These are phyloP conservation scores for Esteya vermicola DNA, from an alignment of 2,329 filamentous ascomycete genomes.

Conservation along the genomic window DNA sequence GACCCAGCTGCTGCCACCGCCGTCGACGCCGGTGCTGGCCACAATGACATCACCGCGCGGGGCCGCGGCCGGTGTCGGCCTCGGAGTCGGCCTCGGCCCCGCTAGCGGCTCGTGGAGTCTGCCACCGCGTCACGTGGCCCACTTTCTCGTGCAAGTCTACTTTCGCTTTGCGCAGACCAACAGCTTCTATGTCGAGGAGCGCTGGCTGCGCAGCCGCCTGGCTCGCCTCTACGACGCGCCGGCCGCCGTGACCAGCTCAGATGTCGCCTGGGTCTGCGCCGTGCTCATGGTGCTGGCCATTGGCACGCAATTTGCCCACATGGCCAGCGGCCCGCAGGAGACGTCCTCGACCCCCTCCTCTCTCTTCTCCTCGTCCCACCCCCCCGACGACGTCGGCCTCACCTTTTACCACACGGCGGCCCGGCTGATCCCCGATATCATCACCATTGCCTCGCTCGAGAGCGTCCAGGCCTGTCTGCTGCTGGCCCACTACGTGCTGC, in stretches of 20 bases:
- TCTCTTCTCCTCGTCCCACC: slow-evolving; percentile 21
- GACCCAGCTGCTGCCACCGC: slow-evolving; percentile 27
- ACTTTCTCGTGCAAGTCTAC: slow-evolving; percentile 30
- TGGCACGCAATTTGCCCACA: slow-evolving; percentile 35
- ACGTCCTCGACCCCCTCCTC: slow-evolving; percentile 6
- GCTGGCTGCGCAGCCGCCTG: slow-evolving; percentile 26
- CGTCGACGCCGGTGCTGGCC: slow-evolving; percentile 20
- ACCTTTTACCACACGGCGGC: slow-evolving; percentile 42
- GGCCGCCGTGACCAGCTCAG: slow-evolving; percentile 21
- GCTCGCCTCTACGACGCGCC: slow-evolving; percentile 26
- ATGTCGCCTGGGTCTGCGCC: slow-evolving; percentile 28
- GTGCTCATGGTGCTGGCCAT: slow-evolving; percentile 33
- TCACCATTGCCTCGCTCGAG: slow-evolving; percentile 39
- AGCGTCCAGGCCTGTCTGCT: slow-evolving; percentile 44
- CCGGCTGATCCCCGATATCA: slow-evolving; percentile 39
- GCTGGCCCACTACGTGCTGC: slow-evolving; percentile 39
- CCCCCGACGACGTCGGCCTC: slow-evolving; percentile 39
- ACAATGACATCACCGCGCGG: too few relatives aligned
- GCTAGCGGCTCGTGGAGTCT: too few relatives aligned
- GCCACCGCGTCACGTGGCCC: slow-evolving; percentile 30
- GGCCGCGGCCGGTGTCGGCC: slow-evolving; percentile 20
- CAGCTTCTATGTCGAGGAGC: slow-evolving; percentile 31
- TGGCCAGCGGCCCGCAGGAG: slow-evolving; percentile 29
- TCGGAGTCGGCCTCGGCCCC: too few relatives aligned
- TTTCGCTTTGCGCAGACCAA: slow-evolving; percentile 33